Percentiles rank a stretch among this genome's conserved stretches.
Evolutionary conservation across 495 filamentous ascomycete genomes (phyloP).

Genomic region (Annulohypoxylon bovei): DNA sequence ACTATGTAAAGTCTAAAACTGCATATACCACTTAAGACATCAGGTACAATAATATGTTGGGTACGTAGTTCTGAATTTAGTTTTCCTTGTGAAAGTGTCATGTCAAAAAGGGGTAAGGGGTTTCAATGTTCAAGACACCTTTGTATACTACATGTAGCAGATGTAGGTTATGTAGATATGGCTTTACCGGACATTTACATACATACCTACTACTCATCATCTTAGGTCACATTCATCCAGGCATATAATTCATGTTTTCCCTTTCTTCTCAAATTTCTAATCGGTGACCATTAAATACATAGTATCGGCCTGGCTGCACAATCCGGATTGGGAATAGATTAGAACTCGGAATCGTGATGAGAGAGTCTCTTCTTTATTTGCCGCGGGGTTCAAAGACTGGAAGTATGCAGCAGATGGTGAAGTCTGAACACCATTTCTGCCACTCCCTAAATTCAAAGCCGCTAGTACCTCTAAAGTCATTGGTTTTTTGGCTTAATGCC

Average conservation of each 20-base stretch:
- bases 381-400: slow-evolving; percentile 10
- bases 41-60: neutral
- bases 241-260: neutral
- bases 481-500: neutral
- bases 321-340: slow-evolving; percentile 22
- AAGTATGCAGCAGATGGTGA: neutral
- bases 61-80: neutral
- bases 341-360: neutral
- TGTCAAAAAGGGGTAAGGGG: neutral
- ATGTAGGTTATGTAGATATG: neutral
- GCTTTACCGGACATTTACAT: neutral
- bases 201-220: too few relatives aligned
- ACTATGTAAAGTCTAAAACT: neutral
- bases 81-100: neutral
- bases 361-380: slow-evolving; percentile 18
- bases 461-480: too few relatives aligned
- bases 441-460: too few relatives aligned
- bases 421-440: neutral
- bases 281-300: neutral
- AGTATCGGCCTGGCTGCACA: neutral
- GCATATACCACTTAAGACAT: neutral
- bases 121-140: neutral
- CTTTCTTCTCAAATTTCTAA: slow-evolving; percentile 1
- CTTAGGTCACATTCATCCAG: neutral
- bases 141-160: neutral